Percentiles rank a stretch among this genome's conserved stretches.
Conservation (phyloP, 2,329 filamentous ascomycete genomes). For the Graphium sp. region DNA sequence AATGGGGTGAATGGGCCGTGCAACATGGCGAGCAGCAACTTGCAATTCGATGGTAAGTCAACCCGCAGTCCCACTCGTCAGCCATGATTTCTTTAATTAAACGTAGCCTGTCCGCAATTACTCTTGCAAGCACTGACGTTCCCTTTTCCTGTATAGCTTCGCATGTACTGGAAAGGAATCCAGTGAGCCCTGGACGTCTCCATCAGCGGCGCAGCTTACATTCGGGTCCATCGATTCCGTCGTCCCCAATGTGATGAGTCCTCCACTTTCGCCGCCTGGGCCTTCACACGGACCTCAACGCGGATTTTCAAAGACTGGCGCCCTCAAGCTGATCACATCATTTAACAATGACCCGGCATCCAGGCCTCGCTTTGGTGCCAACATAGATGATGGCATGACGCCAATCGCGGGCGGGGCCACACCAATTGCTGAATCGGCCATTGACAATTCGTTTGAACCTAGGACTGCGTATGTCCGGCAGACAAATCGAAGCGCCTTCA, state of each 20-base stretch:
- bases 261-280: constrained; percentile 58
- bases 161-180: constrained; percentile 79
- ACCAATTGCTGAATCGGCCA: constrained; percentile 66
- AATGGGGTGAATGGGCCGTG: constrained; percentile 89
- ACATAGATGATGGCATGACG: constrained; percentile 43
- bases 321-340: constrained; percentile 80
- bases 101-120: no score
- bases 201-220: constrained; percentile 49
- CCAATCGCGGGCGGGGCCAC: constrained; percentile 73
- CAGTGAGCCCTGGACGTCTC: constrained; percentile 75
- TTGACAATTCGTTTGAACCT: constrained; percentile 38
- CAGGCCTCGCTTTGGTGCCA: constrained; percentile 47
- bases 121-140: constrained; percentile 1
- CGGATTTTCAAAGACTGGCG: constrained; percentile 60
- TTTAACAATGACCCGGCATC: constrained; percentile 52
- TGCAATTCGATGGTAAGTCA: constrained; percentile 63
- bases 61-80: background rate
- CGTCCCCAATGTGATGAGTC: constrained; percentile 47
- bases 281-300: constrained; percentile 39
- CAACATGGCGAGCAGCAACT: constrained; percentile 76
- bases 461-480: constrained; percentile 53
- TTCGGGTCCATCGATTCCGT: constrained; percentile 35
- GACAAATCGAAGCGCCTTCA: constrained; percentile 49
- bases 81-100: background rate
- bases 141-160: constrained; percentile 32